A percentile compares a stretch with the other conserved stretches of the same genome.
Conservation (phyloP, 495 filamentous ascomycete species). For the Penicillium manginii region DNA sequence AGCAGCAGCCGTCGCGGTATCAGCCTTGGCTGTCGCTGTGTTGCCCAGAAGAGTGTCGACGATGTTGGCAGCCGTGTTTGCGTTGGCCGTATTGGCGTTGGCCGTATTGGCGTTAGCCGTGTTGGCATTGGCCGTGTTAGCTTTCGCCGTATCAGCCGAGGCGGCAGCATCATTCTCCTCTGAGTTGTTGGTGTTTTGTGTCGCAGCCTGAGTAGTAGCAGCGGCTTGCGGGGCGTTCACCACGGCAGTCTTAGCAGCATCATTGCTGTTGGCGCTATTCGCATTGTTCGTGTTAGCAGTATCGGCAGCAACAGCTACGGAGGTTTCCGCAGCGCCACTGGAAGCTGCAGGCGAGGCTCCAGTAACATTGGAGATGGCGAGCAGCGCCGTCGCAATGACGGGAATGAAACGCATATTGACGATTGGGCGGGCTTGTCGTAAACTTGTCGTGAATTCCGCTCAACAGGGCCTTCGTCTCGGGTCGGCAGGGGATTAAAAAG, state of each 20-base stretch:
- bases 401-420: constrained; percentile 34
- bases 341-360: constrained; percentile 24
- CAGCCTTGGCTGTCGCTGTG: constrained; percentile 7
- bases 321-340: constrained; percentile 11
- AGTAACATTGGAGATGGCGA: constrained; percentile 24
- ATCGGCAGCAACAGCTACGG: constrained; percentile 8
- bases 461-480: constrained; percentile 15
- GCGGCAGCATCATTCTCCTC: constrained; percentile 1
- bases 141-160: constrained; percentile 2
- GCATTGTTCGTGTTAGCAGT: constrained; percentile 2
- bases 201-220: constrained; percentile 8
- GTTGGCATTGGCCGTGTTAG: constrained; percentile 14
- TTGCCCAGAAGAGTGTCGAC: constrained; percentile 1
- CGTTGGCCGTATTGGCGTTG: constrained; percentile 14
- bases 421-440: constrained; percentile 12
- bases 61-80: not conserved
- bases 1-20: constrained; percentile 1
- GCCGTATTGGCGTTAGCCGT: constrained; percentile 16
- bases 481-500: constrained; percentile 23
- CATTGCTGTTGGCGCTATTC: not conserved
- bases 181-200: not conserved
- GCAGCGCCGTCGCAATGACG: constrained; percentile 30
- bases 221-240: constrained; percentile 6
- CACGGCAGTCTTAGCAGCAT: constrained; percentile 9
- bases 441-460: constrained; percentile 7